Conservation (phyloP, 495 filamentous ascomycete genomes). For the Bathelium albidoporum region DNA sequence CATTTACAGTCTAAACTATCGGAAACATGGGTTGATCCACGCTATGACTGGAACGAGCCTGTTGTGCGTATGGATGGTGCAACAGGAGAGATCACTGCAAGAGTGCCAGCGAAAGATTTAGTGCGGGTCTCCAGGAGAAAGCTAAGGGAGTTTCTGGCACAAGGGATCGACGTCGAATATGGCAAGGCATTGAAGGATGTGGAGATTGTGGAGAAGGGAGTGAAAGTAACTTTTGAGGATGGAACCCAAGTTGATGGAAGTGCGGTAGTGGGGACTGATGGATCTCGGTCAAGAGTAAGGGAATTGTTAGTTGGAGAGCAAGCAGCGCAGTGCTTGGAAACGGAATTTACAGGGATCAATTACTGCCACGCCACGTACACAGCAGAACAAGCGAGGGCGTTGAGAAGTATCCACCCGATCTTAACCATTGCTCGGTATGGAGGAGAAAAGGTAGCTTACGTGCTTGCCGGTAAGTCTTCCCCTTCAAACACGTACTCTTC, state of each 20-base stretch:
- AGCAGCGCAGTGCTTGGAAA: not conserved
- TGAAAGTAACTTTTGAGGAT: conserved; percentile 1
- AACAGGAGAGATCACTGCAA: not conserved
- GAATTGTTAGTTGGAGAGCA: conserved; percentile 6
- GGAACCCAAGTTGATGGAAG: conserved; percentile 4
- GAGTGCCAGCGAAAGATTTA: not conserved
- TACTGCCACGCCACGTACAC: not conserved
- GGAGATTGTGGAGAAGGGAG: not conserved
- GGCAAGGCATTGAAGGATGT: not conserved
- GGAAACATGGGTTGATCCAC: not conserved
- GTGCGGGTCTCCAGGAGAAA: not conserved
- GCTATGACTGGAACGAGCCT: not conserved
- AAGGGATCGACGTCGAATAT: not conserved
- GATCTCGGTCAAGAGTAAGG: not conserved
- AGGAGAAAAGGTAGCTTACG: not conserved
- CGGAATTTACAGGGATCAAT: conserved; percentile 8
- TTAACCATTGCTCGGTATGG: not conserved
- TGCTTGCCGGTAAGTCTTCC: conserved; percentile 4
- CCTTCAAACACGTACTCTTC: not conserved
- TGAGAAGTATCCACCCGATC: not conserved
- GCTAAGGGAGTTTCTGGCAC: not conserved
- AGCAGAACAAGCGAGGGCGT: not conserved
- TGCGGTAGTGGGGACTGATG: conserved; percentile 7
- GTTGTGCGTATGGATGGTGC: not conserved
- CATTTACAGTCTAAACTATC: not conserved